A percentile compares a stretch with the other conserved stretches of the same genome.
Conservation (phyloP, 2,329 filamentous ascomycete genomes). For the Claviceps quebecensis region DNA sequence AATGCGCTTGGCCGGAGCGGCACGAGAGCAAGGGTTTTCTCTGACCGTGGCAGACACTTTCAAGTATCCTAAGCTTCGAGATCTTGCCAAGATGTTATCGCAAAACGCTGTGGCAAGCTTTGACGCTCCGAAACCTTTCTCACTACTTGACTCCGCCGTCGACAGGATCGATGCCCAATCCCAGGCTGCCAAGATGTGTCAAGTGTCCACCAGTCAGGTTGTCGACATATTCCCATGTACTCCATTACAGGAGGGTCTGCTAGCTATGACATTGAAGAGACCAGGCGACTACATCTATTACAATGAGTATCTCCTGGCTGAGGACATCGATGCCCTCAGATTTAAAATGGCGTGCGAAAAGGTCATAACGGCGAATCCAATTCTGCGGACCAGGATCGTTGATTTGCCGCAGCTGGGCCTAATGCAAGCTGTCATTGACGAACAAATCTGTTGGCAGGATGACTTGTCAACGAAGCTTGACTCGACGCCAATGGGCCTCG, state of each 20-base stretch:
- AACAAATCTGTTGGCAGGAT: constrained; percentile 19
- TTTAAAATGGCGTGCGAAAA: constrained; percentile 9
- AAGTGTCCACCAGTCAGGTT: neutral
- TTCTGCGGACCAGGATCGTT: constrained; percentile 32
- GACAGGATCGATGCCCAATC: neutral
- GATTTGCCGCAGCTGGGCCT: constrained; percentile 25
- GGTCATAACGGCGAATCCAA: constrained; percentile 7
- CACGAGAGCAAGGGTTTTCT: constrained; percentile 7
- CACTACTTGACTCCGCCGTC: neutral
- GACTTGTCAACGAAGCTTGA: too few relatives aligned
- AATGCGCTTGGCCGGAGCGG: constrained; percentile 10
- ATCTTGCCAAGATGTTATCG: neutral
- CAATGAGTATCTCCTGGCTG: constrained; percentile 6
- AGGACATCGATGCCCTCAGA: neutral
- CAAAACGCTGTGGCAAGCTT: neutral
- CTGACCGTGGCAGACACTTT: constrained; percentile 14
- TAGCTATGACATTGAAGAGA: constrained; percentile 19
- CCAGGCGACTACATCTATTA: constrained; percentile 20
- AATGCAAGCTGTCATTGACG: constrained; percentile 26
- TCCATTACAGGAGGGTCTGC: constrained; percentile 24
- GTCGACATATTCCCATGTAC: constrained; percentile 18
- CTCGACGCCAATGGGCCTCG: constrained; percentile 19
- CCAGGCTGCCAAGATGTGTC: neutral
- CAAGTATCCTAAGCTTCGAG: neutral
- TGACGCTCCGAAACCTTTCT: neutral